These are phyloP conservation scores for Coemansia sp. DNA, from an alignment of 192 early-diverging fungal species.

Conservation along the genomic window DNA sequence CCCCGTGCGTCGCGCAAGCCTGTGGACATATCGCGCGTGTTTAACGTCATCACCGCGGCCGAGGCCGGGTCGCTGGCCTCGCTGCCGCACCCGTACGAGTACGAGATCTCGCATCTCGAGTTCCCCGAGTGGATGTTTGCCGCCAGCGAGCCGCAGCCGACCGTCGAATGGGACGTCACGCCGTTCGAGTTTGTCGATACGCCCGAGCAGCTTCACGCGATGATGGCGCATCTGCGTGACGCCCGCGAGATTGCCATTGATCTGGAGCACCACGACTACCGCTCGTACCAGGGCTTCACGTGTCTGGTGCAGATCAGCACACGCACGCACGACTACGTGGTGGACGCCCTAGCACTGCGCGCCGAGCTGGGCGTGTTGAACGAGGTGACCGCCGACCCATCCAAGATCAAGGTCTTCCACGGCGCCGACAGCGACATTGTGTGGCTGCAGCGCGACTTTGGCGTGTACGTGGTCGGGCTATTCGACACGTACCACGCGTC, in stretches of 20 bases:
- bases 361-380: conserved; percentile 74
- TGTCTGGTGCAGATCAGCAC: conserved; percentile 95
- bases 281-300: conserved; percentile 92
- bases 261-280: conserved; percentile 94
- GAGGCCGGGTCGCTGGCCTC: background rate
- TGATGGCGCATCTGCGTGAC: conserved; percentile 63
- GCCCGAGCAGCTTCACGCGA: conserved; percentile 57
- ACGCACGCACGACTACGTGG: conserved; percentile 80
- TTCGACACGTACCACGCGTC: conserved; percentile 98
- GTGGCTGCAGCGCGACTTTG: conserved; percentile 98
- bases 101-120: conserved; percentile 81
- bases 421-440: conserved; percentile 94
- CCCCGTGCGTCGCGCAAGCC: background rate
- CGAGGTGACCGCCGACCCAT: conserved; percentile 81
- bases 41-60: background rate
- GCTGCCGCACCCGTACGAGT: conserved; percentile 85
- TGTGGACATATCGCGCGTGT: background rate
- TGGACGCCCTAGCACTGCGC: conserved; percentile 86
- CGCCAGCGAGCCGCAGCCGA: conserved; percentile 52
- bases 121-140: conserved; percentile 72
- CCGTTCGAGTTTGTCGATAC: conserved; percentile 84
- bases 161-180: conserved; percentile 63
- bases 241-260: conserved; percentile 86
- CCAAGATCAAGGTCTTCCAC: conserved; percentile 89
- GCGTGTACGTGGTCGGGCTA: conserved; percentile 91